Evolutionary conservation across 1,284 basidiomycete genomes (phyloP).

Genomic region (Athelia psychrophila): DNA sequence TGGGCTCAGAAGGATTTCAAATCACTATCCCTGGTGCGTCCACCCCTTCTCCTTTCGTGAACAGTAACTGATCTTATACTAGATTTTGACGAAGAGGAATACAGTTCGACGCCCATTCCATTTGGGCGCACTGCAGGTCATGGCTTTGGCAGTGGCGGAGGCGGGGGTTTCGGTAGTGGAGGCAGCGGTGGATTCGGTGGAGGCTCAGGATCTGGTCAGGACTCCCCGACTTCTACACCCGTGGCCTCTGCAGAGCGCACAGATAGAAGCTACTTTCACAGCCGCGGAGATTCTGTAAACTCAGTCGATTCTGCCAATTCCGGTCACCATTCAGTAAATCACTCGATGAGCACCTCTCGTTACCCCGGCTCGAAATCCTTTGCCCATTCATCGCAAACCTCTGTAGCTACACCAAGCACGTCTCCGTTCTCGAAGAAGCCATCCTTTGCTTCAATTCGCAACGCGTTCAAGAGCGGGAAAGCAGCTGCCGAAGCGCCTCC

Average conservation of each 20-base stretch:
- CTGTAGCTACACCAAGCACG: slow-evolving; percentile 48
- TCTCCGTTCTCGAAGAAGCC: slow-evolving; percentile 73
- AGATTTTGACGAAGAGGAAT: slow-evolving; percentile 77
- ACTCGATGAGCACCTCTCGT: slow-evolving; percentile 26
- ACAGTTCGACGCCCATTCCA: slow-evolving; percentile 55
- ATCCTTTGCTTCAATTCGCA: slow-evolving; percentile 84
- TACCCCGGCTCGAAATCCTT: slow-evolving; percentile 48
- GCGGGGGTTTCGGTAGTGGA: slow-evolving; percentile 36
- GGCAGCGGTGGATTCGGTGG: slow-evolving; percentile 32
- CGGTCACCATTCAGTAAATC: slow-evolving; percentile 19
- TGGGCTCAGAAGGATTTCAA: slow-evolving; percentile 62
- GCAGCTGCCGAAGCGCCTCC: slow-evolving; percentile 55
- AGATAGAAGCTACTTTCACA: slow-evolving; percentile 68
- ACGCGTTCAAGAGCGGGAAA: slow-evolving; percentile 75
- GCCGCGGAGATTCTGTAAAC: slow-evolving; percentile 71
- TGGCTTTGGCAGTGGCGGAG: slow-evolving; percentile 35
- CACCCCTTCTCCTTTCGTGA: not conserved
- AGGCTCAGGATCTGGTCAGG: slow-evolving; percentile 44
- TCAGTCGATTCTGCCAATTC: slow-evolving; percentile 68
- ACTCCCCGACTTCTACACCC: slow-evolving; percentile 65
- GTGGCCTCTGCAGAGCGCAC: slow-evolving; percentile 40
- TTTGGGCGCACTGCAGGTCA: slow-evolving; percentile 53
- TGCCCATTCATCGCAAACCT: slow-evolving; percentile 68
- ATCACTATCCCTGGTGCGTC: slow-evolving; percentile 77
- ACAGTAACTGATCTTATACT: not conserved